Base-by-base conservation (phyloP, 73 alveolate species). In the Breviolum minutum region DNA sequence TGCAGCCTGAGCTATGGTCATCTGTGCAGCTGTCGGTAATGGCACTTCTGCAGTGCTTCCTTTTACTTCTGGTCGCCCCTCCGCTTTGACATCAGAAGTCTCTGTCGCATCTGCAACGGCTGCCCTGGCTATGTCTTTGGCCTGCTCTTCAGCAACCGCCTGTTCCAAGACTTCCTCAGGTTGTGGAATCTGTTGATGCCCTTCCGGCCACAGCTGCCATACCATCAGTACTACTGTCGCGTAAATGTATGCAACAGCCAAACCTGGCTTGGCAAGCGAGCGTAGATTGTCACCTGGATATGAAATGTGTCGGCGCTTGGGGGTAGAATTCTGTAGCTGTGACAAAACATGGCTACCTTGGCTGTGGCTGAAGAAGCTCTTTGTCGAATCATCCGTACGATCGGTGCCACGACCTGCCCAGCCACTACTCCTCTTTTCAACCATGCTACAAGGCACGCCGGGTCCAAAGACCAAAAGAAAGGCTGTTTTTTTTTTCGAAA, bases 371-470 rank as follows among this genome's bases (percentile, higher is more conserved):
- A 63, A 27, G 29, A 20, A 66, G 70, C 84, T 87, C 63, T 89
- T 89, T 66, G 96, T 27, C 77, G 96, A 89, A 62, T 89, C 96
- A n/a, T 89, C 96, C 17, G 48, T 70, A 7, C 92, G 26, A 40
- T 40, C 86, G 16, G 40, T 62, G 8, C 61, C 62, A 54, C 96
- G 96, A 20, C 96, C 96, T 29, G 87, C 96, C 96, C 96, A 89
- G 32, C 96, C 96, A 27, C 86, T 89, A 27, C 96, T 89, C 26
- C 96, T 29, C 76, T 89, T 89, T 74, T 89, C 96, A n/a, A 89
- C 96, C 96, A 89, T 89, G 68, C 20, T 29, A n/a, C 61, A 12
- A 77, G 27, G 86, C n/a, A n/a, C n/a, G n/a, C 20, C 86, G 24
- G 26, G 24, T 29, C 62, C 14, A n/a, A 77, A 71, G 26, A 8